These are phyloP conservation scores for Naganishia sp. DNA, from an alignment of 1,284 basidiomycete species.

Conservation along the genomic window DNA sequence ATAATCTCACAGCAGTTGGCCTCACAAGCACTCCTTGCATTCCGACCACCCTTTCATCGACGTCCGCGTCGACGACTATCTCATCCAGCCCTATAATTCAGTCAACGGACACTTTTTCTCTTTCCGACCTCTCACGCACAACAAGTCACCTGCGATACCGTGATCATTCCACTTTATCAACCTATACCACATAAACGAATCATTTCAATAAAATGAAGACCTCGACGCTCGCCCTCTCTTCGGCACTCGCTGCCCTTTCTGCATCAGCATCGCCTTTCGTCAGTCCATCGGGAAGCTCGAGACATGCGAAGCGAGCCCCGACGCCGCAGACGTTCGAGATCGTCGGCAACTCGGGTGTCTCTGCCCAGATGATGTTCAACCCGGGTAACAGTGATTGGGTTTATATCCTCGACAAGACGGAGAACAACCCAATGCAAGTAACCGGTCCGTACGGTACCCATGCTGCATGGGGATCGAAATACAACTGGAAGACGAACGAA, in stretches of 20 bases:
- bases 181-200: conserved; percentile 12
- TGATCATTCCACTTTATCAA: conserved; percentile 21
- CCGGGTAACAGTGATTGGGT: conserved; percentile 54
- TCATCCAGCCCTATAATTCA: conserved; percentile 19
- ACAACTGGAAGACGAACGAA: conserved; percentile 55
- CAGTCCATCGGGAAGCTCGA: conserved; percentile 3
- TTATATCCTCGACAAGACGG: conserved; percentile 57
- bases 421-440: conserved; percentile 66
- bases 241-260: conserved; percentile 17
- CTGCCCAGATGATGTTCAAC: conserved; percentile 52
- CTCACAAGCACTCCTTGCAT: conserved; percentile 9
- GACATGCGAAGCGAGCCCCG: conserved; percentile 14
- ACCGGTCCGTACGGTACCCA: conserved; percentile 51
- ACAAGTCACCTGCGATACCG: conserved; percentile 14
- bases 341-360: conserved; percentile 50
- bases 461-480: conserved; percentile 56
- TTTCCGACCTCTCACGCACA: background rate
- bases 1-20: conserved; percentile 14
- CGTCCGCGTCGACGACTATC: background rate
- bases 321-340: conserved; percentile 39
- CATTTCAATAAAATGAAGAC: conserved; percentile 14
- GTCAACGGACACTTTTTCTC: conserved; percentile 25
- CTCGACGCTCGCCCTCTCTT: conserved; percentile 13
- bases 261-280: conserved; percentile 23
- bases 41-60: background rate